A percentile compares a stretch with the other conserved stretches of the same genome.
These are phyloP conservation scores for Penicillium taxi DNA, from an alignment of 495 filamentous ascomycete genomes.

Conservation along the genomic window DNA sequence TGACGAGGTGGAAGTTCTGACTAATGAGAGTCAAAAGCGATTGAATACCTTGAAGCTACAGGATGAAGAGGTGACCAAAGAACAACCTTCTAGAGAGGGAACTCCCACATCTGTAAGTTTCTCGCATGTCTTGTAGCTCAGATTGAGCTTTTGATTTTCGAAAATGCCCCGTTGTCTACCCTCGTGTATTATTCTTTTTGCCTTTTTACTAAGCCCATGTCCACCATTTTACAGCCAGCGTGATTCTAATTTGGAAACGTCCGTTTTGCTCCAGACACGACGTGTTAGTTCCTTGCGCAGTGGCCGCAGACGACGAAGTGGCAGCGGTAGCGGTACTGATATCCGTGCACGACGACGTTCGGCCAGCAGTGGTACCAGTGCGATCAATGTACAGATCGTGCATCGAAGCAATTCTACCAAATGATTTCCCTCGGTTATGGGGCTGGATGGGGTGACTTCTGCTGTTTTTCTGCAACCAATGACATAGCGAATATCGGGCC, in stretches of 20 bases:
- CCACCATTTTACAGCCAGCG: constrained; percentile 34
- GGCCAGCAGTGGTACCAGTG: constrained; percentile 32
- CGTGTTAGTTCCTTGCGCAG: constrained; percentile 38
- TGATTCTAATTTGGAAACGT: constrained; percentile 48
- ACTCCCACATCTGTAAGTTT: constrained; percentile 38
- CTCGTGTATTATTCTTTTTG: constrained; percentile 7
- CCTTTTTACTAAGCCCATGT: constrained; percentile 35
- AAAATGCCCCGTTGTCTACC: constrained; percentile 7
- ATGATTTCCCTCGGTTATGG: constrained; percentile 21
- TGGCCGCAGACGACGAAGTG: constrained; percentile 38
- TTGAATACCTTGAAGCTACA: constrained; percentile 78
- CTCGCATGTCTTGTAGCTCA: no score
- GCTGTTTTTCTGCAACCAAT: constrained; percentile 29
- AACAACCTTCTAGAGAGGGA: constrained; percentile 39
- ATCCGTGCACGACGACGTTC: constrained; percentile 40
- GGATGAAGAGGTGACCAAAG: constrained; percentile 51
- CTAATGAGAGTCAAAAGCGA: constrained; percentile 75
- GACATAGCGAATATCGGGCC: constrained; percentile 40
- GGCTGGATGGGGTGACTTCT: constrained; percentile 22
- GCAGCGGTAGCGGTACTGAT: constrained; percentile 42
- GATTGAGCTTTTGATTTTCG: constrained; percentile 23
- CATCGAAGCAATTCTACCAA: constrained; percentile 44
- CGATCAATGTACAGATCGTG: constrained; percentile 32
- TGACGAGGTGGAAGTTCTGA: constrained; percentile 65
- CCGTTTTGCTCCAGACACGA: constrained; percentile 44